Base-by-base conservation (phyloP, 2,329 filamentous ascomycete genomes). In the Pestalotiopsis sp. region DNA sequence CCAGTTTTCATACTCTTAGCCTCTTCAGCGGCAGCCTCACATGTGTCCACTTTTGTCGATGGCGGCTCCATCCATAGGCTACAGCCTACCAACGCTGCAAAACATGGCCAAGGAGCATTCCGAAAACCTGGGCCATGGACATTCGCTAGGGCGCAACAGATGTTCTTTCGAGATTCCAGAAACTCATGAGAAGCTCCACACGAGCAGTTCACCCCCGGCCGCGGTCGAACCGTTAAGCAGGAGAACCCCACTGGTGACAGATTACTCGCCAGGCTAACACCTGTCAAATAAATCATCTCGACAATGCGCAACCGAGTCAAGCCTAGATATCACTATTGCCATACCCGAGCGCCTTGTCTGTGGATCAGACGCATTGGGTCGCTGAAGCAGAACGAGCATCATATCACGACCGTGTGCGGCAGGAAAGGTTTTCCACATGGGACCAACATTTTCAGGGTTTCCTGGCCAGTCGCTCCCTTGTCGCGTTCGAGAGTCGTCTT, bases 401-500 rank as follows among this genome's bases (percentile, higher is more conserved):
- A 52, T 23, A 52, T 52, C 17, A 52, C 20, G 7, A 52, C 11
- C 20, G 17, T 52, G 17, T n/a, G 45, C 20, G 45, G 12, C 63
- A 66, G 31, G 66, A 63, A 60, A 36, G 23, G 23, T 23, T 13
- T 39, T 20, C 17, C n/a, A 17, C 17, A 57, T 66, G 63, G 13
- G 52, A 57, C 20, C 36, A 14, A 57, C 31, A 36, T 56, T 41
- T 36, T 57, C 39, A 66, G 25, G 63, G 63, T 36, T 66, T 38
- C 12, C 63, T 66, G 39, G 63, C 25, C 63, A 49, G 20, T 49
- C 31, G 23, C 45, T 52, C 45, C 41, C 45, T 57, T 56, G 49
- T 57, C 63, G 31, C 52, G 9, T 49, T 23, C 36, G 70, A 70
- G 59, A 67, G 45, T 72, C 69, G 66, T 69, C 68, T 69, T 49